Conservation (phyloP, 148 eudicot genomes). For the Amaranthus hypochondriacus region DNA sequence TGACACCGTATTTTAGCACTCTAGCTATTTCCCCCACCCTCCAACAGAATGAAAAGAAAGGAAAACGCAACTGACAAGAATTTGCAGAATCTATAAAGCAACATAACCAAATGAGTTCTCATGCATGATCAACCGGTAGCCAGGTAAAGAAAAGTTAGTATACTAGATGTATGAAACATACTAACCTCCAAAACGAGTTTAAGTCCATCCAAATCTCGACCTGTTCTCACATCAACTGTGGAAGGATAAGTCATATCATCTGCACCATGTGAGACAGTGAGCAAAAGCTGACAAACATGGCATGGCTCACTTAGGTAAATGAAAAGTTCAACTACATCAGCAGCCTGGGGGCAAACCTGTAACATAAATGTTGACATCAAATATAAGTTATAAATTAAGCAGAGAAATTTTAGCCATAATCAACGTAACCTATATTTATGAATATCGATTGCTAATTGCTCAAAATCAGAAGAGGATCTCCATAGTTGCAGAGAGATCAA, state of each 20-base stretch:
- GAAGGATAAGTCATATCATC: slow-evolving; percentile 94
- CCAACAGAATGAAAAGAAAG: background rate
- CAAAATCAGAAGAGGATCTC: slow-evolving; percentile 11
- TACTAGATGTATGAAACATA: slow-evolving; percentile 20
- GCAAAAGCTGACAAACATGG: slow-evolving; percentile 96
- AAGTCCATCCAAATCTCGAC: slow-evolving; percentile 83
- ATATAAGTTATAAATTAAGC: slow-evolving; percentile 4
- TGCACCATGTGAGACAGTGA: slow-evolving; percentile 93
- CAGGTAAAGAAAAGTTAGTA: background rate
- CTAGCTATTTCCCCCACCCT: background rate
- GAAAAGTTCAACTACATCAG: slow-evolving; percentile 93
- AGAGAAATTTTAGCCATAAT: background rate
- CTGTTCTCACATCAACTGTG: slow-evolving; percentile 91
- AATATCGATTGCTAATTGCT: background rate
- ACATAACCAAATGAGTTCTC: background rate
- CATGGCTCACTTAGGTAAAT: slow-evolving; percentile 94
- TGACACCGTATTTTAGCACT: too few species aligned
- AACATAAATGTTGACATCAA: slow-evolving; percentile 22
- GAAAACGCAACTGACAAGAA: background rate
- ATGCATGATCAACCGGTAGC: background rate
- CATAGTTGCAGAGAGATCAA: slow-evolving; percentile 13
- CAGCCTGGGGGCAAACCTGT: slow-evolving; percentile 85
- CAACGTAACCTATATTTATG: background rate
- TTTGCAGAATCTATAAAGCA: background rate
- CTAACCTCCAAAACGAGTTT: slow-evolving; percentile 87